Percentiles rank a stretch among this genome's conserved stretches.
Conservation (phyloP, 1,284 basidiomycete species). For the Stereum hirsutum region DNA sequence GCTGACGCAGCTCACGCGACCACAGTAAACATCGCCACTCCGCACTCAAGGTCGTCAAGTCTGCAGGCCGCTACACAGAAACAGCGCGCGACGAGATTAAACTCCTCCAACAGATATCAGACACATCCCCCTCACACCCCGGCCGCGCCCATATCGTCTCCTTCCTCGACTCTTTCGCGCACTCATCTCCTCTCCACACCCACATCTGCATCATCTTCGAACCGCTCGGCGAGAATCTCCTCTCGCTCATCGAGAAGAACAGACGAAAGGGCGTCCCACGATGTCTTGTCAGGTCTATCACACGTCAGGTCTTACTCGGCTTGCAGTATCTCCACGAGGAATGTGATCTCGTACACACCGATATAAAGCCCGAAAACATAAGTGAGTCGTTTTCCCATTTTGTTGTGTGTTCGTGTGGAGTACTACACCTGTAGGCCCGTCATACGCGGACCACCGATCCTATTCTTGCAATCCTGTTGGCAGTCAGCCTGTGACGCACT, state of each 20-base stretch:
- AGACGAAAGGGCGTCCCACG: constrained; percentile 80
- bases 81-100: constrained; percentile 90
- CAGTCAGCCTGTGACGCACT: no score
- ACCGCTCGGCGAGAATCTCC: constrained; percentile 82
- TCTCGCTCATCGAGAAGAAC: constrained; percentile 79
- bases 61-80: constrained; percentile 78
- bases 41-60: constrained; percentile 89
- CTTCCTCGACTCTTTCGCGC: constrained; percentile 81
- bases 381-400: constrained; percentile 38
- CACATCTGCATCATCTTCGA: constrained; percentile 92
- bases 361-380: constrained; percentile 92
- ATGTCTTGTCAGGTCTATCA: constrained; percentile 74
- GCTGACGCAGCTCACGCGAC: no score
- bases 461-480: no score
- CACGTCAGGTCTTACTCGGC: constrained; percentile 80
- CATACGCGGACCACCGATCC: no score
- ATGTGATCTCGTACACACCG: constrained; percentile 82
- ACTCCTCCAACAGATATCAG: constrained; percentile 69
- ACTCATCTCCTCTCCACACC: constrained; percentile 50
- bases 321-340: constrained; percentile 87
- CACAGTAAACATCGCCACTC: constrained; percentile 62
- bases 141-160: constrained; percentile 72
- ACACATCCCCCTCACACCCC: constrained; percentile 60
- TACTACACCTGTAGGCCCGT: no score
- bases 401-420: no score